Evolutionary conservation across 2,329 filamentous ascomycete species (phyloP).

Genomic region (Stagonosporopsis vannaccii): DNA sequence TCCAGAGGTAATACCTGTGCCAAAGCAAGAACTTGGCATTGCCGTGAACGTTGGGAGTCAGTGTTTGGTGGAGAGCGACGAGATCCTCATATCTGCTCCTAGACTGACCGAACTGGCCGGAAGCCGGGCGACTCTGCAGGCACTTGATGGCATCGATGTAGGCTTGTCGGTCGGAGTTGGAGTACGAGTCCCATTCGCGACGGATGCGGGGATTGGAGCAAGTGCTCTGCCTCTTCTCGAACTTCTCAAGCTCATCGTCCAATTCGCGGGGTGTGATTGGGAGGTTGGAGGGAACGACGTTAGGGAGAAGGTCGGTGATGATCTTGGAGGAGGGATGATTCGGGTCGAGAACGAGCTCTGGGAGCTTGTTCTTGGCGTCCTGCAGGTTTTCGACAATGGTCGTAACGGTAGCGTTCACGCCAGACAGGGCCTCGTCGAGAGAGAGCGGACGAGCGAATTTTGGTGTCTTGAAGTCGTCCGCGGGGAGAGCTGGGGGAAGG

Average conservation of each 20-base stretch:
- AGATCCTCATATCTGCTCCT: conserved; percentile 46
- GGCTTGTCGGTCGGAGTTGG: conserved; percentile 31
- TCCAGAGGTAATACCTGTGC: conserved; percentile 54
- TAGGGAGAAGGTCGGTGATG: conserved; percentile 13
- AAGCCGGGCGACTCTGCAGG: conserved; percentile 31
- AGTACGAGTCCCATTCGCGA: conserved; percentile 41
- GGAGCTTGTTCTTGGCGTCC: conserved; percentile 6
- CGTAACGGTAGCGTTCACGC: conserved; percentile 26
- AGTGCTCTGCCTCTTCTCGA: conserved; percentile 25
- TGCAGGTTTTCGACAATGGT: conserved; percentile 24
- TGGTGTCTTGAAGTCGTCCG: conserved; percentile 18
- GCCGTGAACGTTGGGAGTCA: conserved; percentile 44
- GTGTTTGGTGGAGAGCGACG: conserved; percentile 43
- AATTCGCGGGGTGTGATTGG: conserved; percentile 11
- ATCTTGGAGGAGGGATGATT: conserved; percentile 7
- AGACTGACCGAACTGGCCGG: conserved; percentile 35
- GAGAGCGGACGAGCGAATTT: conserved; percentile 25
- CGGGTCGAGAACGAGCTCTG: conserved; percentile 14
- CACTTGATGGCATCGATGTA: conserved; percentile 43
- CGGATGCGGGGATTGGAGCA: conserved; percentile 42
- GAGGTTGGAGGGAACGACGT: not conserved
- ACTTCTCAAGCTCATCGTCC: conserved; percentile 17
- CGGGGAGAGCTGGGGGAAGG: conserved; percentile 16
- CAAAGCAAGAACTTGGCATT: conserved; percentile 52
- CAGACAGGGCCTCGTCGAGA: conserved; percentile 15